phyloP scores from a whole-genome alignment of 345 rosid species.

The Viola odorata region DNA sequence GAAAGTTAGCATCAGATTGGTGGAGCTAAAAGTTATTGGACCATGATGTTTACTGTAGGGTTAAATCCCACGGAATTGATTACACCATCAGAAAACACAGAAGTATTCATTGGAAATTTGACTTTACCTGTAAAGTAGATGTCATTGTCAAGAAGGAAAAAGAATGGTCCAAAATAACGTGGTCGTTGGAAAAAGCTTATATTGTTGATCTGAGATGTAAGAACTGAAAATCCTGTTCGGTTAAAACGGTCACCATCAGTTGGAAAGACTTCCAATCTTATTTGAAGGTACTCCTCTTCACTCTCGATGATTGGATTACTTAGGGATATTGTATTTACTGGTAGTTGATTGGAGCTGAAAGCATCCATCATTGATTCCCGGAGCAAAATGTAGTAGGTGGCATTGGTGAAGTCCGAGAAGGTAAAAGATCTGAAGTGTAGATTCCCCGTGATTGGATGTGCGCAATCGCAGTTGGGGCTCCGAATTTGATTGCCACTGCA shows the following conservation, averaged over 20 bases:
- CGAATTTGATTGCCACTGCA: not conserved
- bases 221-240: not conserved
- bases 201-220: conserved; percentile 1
- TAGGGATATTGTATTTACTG: conserved; percentile 7
- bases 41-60: too few relatives aligned
- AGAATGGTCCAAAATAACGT: not conserved
- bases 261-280: conserved; percentile 9
- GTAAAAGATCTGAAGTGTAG: not conserved
- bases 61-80: not conserved
- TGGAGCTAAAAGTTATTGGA: too few relatives aligned
- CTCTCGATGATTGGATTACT: not conserved
- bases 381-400: not conserved
- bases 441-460: conserved; percentile 4
- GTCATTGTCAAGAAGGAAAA: not conserved
- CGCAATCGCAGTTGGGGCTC: conserved; percentile 8
- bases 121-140: not conserved
- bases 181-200: not conserved
- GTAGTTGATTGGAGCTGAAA: not conserved
- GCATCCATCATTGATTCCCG: not conserved
- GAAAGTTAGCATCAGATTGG: not conserved
- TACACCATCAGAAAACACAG: not conserved
- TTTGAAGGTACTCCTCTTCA: not conserved
- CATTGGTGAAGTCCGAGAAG: conserved; percentile 3
- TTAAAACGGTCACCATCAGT: not conserved
- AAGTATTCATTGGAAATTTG: not conserved